Percentiles rank a stretch among this genome's conserved stretches.
Evolutionary conservation across 2,329 filamentous ascomycete species (phyloP).

Genomic region (Monosporascus sp.): DNA sequence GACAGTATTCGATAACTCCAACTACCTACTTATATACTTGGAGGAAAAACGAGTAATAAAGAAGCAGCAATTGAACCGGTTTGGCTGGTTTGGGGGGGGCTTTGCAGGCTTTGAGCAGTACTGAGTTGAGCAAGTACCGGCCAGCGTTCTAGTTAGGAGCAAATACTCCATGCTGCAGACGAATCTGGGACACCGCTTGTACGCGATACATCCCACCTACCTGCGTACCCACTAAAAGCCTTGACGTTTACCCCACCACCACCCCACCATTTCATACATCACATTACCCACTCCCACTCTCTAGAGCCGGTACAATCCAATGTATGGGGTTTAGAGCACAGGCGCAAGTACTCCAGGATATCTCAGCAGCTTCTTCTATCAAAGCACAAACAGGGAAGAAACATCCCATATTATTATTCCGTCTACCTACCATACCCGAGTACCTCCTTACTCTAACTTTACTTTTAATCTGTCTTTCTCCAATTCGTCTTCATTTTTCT

Average conservation of each 20-base stretch:
- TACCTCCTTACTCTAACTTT: too few species aligned
- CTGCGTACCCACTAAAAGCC: neutral
- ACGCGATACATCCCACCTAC: neutral
- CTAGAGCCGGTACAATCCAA: too few species aligned
- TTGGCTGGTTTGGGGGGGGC: neutral
- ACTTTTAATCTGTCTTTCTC: neutral
- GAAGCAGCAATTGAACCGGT: neutral
- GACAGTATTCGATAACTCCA: neutral
- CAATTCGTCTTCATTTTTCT: neutral
- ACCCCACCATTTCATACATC: neutral
- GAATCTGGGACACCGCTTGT: neutral
- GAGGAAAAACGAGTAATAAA: too few species aligned
- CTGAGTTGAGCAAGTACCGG: neutral
- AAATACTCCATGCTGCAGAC: slow-evolving; percentile 18
- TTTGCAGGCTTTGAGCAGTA: neutral
- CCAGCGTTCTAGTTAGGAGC: slow-evolving; percentile 11
- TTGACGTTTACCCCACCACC: neutral
- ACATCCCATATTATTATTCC: too few species aligned
- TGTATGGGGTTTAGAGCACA: too few species aligned
- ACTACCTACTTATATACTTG: neutral
- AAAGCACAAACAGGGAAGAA: too few species aligned
- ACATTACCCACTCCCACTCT: neutral
- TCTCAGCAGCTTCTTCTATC: too few species aligned
- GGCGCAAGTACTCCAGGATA: too few species aligned
- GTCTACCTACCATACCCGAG: too few species aligned